Conservation (phyloP, 2,329 filamentous ascomycete species). For the Fusarium sp. region DNA sequence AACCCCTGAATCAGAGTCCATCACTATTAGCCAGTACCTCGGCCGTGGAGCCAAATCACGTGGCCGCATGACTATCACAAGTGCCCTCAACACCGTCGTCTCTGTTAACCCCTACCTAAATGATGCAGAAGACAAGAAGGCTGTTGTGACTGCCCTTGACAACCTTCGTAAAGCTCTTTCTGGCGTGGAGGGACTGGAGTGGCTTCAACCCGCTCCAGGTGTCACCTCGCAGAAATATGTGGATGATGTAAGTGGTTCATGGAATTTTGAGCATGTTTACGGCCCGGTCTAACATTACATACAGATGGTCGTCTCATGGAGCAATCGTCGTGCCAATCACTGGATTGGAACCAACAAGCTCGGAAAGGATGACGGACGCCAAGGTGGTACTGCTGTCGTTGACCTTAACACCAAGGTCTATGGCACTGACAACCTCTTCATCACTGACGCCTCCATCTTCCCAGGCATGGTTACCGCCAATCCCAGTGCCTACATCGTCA, state of each 20-base stretch:
- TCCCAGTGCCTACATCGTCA: constrained; percentile 9
- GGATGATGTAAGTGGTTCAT: constrained; percentile 5
- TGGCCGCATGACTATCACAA: constrained; percentile 20
- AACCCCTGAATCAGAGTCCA: constrained; percentile 1
- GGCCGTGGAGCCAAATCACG: constrained; percentile 23
- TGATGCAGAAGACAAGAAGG: constrained; percentile 17
- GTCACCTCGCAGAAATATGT: constrained; percentile 18
- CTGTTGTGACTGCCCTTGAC: constrained; percentile 16
- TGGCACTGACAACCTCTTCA: constrained; percentile 19
- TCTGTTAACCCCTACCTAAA: constrained; percentile 19
- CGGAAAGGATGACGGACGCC: constrained; percentile 17
- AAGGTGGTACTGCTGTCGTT: constrained; percentile 16
- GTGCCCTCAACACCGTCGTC: constrained; percentile 20
- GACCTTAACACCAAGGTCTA: constrained; percentile 24
- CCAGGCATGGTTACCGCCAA: constrained; percentile 16
- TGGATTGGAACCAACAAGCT: constrained; percentile 26
- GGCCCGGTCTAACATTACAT: fast-evolving
- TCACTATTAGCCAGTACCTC: constrained; percentile 21
- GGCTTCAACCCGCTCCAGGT: constrained; percentile 14
- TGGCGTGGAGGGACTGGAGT: constrained; percentile 6
- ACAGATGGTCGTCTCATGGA: constrained; percentile 23
- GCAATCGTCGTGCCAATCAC: constrained; percentile 21
- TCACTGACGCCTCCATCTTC: constrained; percentile 15
- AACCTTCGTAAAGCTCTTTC: constrained; percentile 19
- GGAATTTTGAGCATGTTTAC: fast-evolving